Conservation (phyloP, 768 basidiomycete species). For the Podaxis sp. region DNA sequence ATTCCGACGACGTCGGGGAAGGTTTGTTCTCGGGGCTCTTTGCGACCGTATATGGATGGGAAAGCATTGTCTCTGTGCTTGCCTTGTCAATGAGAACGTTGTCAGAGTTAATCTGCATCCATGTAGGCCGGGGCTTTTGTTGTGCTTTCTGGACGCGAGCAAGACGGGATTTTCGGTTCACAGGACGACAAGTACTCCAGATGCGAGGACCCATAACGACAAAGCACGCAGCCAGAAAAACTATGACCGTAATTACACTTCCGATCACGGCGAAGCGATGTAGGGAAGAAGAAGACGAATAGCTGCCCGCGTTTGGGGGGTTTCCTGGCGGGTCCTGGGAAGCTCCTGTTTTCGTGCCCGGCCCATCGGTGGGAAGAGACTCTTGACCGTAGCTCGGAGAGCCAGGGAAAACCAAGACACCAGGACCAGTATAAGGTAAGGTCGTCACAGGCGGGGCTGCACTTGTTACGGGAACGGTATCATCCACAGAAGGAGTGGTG, state of each 20-base stretch:
- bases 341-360: neutral
- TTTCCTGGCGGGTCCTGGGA: neutral
- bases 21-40: constrained; percentile 9
- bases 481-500: neutral
- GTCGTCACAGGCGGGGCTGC: neutral
- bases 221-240: neutral
- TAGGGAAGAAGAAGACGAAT: neutral
- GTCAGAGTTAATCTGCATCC: neutral
- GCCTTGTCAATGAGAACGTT: neutral
- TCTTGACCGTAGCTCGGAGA: neutral
- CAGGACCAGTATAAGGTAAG: constrained; percentile 7
- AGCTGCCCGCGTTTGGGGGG: neutral
- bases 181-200: neutral
- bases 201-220: constrained; percentile 6
- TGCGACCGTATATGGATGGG: neutral
- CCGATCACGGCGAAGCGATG: constrained; percentile 6
- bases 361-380: neutral
- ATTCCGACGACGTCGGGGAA: constrained; percentile 14
- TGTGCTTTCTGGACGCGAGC: neutral
- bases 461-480: neutral
- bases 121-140: neutral
- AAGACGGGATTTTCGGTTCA: neutral
- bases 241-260: neutral
- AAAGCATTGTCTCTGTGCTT: neutral
- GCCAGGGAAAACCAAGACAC: neutral